Evolutionary conservation across 208 protist species (phyloP).

Genomic region (Leishmania amazonensis): DNA sequence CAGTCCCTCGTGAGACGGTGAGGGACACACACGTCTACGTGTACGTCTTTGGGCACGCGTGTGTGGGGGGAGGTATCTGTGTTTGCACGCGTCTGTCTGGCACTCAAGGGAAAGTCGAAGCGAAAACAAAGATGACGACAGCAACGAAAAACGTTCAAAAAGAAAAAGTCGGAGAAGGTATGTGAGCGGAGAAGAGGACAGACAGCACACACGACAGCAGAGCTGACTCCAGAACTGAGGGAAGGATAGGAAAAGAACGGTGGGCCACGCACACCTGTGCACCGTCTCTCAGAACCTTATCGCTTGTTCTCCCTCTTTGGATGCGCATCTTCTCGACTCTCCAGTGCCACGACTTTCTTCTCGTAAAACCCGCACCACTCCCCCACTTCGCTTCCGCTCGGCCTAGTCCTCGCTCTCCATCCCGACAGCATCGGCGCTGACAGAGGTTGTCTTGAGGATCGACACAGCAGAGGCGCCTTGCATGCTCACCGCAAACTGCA

Average conservation of each 20-base stretch:
- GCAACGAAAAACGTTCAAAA: background rate
- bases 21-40: background rate
- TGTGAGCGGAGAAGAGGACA: constrained; percentile 7
- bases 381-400: background rate
- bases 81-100: background rate
- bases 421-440: constrained; percentile 19
- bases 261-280: background rate
- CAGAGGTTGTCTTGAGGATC: constrained; percentile 41
- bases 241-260: background rate
- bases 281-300: background rate
- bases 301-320: background rate
- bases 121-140: constrained; percentile 6
- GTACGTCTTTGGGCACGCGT: background rate
- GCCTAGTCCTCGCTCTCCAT: constrained; percentile 21
- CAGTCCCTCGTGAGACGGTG: background rate
- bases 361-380: background rate
- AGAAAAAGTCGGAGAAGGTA: background rate
- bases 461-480: constrained; percentile 70
- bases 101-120: background rate
- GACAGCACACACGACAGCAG: background rate
- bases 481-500: constrained; percentile 87
- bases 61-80: background rate
- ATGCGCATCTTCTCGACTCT: background rate
- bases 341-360: background rate
- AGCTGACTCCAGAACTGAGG: background rate